Evolutionary conservation across 2,329 filamentous ascomycete genomes (phyloP), one percentile per base, ranked within the genome.

Genomic region (Ceratocystis cacaofunesta): DNA sequence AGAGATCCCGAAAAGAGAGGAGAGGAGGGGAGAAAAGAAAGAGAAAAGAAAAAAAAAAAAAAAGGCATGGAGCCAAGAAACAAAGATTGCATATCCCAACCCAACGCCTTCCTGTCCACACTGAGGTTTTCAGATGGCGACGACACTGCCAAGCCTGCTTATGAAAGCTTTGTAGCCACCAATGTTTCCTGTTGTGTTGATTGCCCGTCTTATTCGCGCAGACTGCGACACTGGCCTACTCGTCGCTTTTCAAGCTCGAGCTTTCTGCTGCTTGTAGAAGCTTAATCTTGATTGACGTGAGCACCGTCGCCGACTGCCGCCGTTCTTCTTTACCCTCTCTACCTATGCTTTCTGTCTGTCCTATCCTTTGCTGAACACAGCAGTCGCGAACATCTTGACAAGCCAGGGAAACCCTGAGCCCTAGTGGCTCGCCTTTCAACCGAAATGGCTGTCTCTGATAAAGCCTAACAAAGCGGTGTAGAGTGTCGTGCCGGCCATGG

Each of bases 391-490:
- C 32, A 32, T 36, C 55, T 58, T 58, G 55, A 58, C 55, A 58
- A 58, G 55, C 55, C 55, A 58, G 55, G 55, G 25, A 58, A 58
- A 58, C 55, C 55, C 15, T 58, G 55, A 58, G 55, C 55, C 28
- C 55, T 58, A 30, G 32, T 17, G 22, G 36, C 22, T 36, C 12
- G 17, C 55, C 55, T 30, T 36, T 32, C 12, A 58, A 32, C 55
- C 55, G 55, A 58, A 58, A 58, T 58, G 28, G 15, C 55, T 2
- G 3, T 32, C 28, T n/a, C 55, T 36, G 17, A 36, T 36, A 58
- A 36, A 58, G 55, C 25, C 25, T 19, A n/a, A 15, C 55, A 19
- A 58, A 30, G 55, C 55, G 55, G 55, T 58, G 55, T 58, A 58
- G 25, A 58, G 10, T 19, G 28, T 58, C 28, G 8, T 25, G 48